A percentile compares a stretch with the other conserved stretches of the same genome.
These are phyloP conservation scores for Pleurotus tuber-regium DNA, from an alignment of 768 basidiomycete species.

Conservation along the genomic window DNA sequence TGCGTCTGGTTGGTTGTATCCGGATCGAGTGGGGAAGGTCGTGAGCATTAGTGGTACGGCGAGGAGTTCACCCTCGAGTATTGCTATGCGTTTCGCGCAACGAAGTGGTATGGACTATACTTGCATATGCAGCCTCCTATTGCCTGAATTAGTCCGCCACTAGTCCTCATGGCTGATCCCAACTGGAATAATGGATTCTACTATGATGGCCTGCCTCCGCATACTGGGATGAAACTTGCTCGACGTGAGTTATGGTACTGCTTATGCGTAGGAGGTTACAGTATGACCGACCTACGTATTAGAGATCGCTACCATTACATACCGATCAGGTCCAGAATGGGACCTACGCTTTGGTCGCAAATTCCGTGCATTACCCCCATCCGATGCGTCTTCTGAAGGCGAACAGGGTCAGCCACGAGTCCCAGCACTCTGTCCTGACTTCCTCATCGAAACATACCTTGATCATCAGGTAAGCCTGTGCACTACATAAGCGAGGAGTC, in stretches of 20 bases:
- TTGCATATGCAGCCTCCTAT: neutral
- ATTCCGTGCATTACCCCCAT: constrained; percentile 43
- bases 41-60: constrained; percentile 96
- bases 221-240: constrained; percentile 98
- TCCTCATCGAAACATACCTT: constrained; percentile 97
- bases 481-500: constrained; percentile 26
- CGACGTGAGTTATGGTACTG: constrained; percentile 81
- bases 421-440: constrained; percentile 93
- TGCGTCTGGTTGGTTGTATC: constrained; percentile 91
- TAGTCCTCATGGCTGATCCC: constrained; percentile 98
- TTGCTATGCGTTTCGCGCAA: constrained; percentile 96
- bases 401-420: constrained; percentile 31
- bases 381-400: constrained; percentile 32
- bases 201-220: constrained; percentile 92
- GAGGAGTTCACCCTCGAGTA: constrained; percentile 84
- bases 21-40: constrained; percentile 84
- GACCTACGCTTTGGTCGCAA: constrained; percentile 94
- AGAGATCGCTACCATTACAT: constrained; percentile 99
- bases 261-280: constrained; percentile 99
- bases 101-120: constrained; percentile 70
- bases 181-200: constrained; percentile 99
- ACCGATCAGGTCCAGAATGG: constrained; percentile 99
- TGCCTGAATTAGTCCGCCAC: neutral
- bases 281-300: constrained; percentile 78
- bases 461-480: constrained; percentile 85